These are phyloP conservation scores for Ceratobasidium sp. DNA, from an alignment of 1,284 basidiomycete genomes.

Conservation along the genomic window DNA sequence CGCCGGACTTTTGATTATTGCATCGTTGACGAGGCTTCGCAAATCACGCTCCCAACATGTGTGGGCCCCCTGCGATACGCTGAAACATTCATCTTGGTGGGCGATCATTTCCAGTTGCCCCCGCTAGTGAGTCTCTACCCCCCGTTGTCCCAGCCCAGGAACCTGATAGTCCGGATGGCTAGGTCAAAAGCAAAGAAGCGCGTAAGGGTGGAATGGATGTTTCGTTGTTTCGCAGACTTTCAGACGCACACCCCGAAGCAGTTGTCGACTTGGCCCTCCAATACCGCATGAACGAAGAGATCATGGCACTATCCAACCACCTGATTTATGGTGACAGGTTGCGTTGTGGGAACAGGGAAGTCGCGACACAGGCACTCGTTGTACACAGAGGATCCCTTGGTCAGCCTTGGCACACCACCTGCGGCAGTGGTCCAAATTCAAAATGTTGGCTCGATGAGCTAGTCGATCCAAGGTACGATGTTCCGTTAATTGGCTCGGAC, in stretches of 20 bases:
- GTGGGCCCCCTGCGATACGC: conserved; percentile 92
- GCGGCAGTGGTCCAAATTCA: conserved; percentile 16
- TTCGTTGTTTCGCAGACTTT: conserved; percentile 89
- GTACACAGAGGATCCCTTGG: conserved; percentile 64
- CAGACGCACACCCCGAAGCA: conserved; percentile 84
- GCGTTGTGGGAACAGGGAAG: conserved; percentile 77
- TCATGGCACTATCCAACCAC: conserved; percentile 92
- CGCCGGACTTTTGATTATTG: conserved; percentile 93
- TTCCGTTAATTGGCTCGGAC: not conserved
- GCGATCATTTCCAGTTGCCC: conserved; percentile 96
- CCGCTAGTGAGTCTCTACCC: conserved; percentile 72
- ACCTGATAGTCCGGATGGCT: conserved; percentile 6
- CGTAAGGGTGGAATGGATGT: conserved; percentile 87
- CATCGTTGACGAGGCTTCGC: conserved; percentile 98
- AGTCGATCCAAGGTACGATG: conserved; percentile 69
- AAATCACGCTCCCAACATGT: conserved; percentile 96
- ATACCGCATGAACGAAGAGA: conserved; percentile 97
- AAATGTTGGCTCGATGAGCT: conserved; percentile 79
- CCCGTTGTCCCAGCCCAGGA: not conserved
- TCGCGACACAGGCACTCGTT: conserved; percentile 70
- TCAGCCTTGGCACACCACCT: conserved; percentile 31
- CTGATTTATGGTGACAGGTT: conserved; percentile 87
- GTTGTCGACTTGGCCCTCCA: conserved; percentile 87
- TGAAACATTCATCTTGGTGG: conserved; percentile 92
- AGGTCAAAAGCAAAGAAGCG: conserved; percentile 86